Evolutionary conservation across 192 early-diverging fungal genomes (phyloP).

Genomic region (Coemansia umbellata): DNA sequence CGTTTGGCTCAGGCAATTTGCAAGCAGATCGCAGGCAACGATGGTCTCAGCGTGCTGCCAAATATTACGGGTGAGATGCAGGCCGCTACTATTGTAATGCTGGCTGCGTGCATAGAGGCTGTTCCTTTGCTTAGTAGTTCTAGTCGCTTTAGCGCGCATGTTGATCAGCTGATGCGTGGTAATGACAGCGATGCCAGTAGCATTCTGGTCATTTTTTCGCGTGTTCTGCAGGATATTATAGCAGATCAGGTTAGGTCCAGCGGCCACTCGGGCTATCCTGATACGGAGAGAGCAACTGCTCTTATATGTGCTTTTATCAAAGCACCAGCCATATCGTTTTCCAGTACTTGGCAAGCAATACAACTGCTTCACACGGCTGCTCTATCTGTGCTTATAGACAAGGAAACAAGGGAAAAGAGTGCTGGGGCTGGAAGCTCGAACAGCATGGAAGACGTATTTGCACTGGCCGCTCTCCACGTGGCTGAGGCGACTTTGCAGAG

Average conservation of each 20-base stretch:
- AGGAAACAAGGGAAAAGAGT: not conserved
- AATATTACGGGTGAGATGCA: no score
- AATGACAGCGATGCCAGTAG: not conserved
- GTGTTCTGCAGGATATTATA: no score
- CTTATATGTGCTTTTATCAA: not conserved
- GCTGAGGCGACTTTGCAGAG: conserved; percentile 8
- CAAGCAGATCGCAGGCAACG: not conserved
- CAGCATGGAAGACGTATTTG: not conserved
- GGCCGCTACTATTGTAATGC: not conserved
- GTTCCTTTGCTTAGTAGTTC: not conserved
- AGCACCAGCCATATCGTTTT: not conserved
- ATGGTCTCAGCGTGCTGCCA: no score
- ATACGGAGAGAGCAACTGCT: not conserved
- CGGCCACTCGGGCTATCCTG: no score
- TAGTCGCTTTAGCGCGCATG: not conserved
- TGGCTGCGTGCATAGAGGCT: not conserved
- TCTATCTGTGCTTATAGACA: not conserved
- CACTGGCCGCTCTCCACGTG: not conserved
- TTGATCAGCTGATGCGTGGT: not conserved
- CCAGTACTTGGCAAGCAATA: not conserved
- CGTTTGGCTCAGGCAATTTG: not conserved
- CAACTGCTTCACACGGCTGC: not conserved
- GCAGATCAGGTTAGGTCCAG: no score
- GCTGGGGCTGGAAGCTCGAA: not conserved
- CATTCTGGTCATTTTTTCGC: no score